Conservation (phyloP, 1,284 basidiomycete species). For the Pseudomicrostroma phylloplanum region DNA sequence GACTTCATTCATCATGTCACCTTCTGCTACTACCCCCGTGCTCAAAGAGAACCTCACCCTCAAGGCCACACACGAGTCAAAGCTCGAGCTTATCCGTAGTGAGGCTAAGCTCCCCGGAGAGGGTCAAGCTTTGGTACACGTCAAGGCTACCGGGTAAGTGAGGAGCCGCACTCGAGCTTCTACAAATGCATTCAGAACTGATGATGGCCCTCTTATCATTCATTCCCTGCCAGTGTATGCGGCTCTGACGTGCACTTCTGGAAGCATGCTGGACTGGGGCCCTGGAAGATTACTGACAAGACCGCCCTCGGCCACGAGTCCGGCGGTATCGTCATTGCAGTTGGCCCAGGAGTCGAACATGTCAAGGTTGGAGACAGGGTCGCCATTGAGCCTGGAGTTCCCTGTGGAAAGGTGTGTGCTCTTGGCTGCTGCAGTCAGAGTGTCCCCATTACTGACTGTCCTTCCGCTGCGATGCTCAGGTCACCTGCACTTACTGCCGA, state of each 20-base stretch:
- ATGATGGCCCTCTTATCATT: not conserved
- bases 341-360: conserved; percentile 37
- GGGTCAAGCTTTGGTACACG: conserved; percentile 44
- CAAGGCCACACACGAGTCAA: conserved; percentile 32
- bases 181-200: not conserved
- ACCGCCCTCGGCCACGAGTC: conserved; percentile 46
- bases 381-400: conserved; percentile 51
- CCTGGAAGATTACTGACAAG: conserved; percentile 40
- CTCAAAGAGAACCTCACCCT: conserved; percentile 36
- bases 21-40: not conserved
- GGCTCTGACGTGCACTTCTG: conserved; percentile 57
- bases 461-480: not conserved
- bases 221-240: conserved; percentile 6
- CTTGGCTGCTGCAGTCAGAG: not conserved
- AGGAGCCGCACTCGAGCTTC: not conserved
- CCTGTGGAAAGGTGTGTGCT: conserved; percentile 50
- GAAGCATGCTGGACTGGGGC: conserved; percentile 53
- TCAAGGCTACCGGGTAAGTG: conserved; percentile 38
- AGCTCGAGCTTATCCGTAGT: conserved; percentile 38
- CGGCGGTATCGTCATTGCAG: conserved; percentile 41
- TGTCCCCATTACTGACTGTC: not conserved
- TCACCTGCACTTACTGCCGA: conserved; percentile 52
- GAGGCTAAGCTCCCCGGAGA: conserved; percentile 28
- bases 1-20: not conserved
- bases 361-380: conserved; percentile 40